Conservation (phyloP, 768 basidiomycete genomes). For the Suillus occidentalis region DNA sequence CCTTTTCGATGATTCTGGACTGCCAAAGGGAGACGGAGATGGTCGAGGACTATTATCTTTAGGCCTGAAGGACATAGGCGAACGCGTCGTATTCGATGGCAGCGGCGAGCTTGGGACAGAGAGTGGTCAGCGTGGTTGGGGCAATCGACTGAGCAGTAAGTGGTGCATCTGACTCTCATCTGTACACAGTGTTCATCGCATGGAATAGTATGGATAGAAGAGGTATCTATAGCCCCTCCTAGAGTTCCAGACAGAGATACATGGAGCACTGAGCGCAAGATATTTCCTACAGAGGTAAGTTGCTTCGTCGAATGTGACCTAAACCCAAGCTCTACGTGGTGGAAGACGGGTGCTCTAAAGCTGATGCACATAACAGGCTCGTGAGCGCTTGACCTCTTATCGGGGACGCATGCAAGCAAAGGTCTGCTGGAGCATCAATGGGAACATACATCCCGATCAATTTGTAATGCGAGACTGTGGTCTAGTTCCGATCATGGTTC, state of each 20-base stretch:
- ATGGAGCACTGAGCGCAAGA: slow-evolving; percentile 67
- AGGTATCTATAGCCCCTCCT: slow-evolving; percentile 79
- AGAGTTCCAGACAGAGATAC: slow-evolving; percentile 85
- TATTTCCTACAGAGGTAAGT: slow-evolving; percentile 87
- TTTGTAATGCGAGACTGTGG: slow-evolving; percentile 83
- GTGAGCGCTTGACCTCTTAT: slow-evolving; percentile 92
- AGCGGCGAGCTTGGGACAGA: slow-evolving; percentile 53
- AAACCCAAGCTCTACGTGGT: not conserved
- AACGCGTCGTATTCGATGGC: slow-evolving; percentile 92
- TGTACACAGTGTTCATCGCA: slow-evolving; percentile 9
- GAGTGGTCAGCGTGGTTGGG: slow-evolving; percentile 59
- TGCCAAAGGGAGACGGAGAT: slow-evolving; percentile 70
- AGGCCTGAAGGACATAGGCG: slow-evolving; percentile 80
- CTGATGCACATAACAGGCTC: slow-evolving; percentile 54
- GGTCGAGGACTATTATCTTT: slow-evolving; percentile 78
- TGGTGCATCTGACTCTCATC: slow-evolving; percentile 20
- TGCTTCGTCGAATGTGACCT: not conserved
- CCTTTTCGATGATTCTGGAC: slow-evolving; percentile 90
- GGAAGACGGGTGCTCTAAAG: not conserved
- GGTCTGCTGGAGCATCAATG: slow-evolving; percentile 77
- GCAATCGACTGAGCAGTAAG: slow-evolving; percentile 85
- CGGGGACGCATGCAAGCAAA: slow-evolving; percentile 86
- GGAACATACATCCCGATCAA: slow-evolving; percentile 63
- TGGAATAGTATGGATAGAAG: slow-evolving; percentile 85
- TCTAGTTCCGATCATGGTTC: slow-evolving; percentile 93